Evolutionary conservation across 805 yeast genomes (phyloP).

Genomic region (Suhomyces emberorum): DNA sequence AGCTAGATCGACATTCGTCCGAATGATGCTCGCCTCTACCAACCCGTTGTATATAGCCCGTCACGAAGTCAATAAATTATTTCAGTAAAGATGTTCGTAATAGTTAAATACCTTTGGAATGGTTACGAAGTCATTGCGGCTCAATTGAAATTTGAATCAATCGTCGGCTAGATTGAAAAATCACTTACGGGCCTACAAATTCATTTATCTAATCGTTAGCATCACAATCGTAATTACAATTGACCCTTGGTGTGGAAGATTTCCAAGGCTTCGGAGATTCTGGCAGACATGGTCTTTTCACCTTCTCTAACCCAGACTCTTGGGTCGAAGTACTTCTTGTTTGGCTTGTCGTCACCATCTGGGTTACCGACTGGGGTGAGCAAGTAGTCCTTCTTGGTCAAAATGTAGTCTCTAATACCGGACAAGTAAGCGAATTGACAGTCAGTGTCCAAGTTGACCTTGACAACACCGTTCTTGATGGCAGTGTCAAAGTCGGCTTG

Average conservation of each 20-base stretch:
- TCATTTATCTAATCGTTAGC: neutral
- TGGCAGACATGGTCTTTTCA: slow-evolving; percentile 93
- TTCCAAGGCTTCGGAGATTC: slow-evolving; percentile 79
- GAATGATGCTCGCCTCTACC: too few species aligned
- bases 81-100: too few species aligned
- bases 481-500: slow-evolving; percentile 89
- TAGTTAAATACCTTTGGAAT: too few species aligned
- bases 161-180: too few species aligned
- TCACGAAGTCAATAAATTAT: too few species aligned
- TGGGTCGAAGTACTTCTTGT: slow-evolving; percentile 99
- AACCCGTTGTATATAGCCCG: too few species aligned
- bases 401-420: slow-evolving; percentile 97
- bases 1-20: too few species aligned
- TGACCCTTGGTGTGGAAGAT: slow-evolving; percentile 80
- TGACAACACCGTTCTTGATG: slow-evolving; percentile 91
- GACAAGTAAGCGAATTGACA: slow-evolving; percentile 96
- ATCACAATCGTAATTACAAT: slow-evolving; percentile 32
- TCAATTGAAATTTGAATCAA: too few species aligned
- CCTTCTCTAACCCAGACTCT: slow-evolving; percentile 99
- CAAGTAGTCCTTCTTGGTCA: slow-evolving; percentile 94
- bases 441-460: slow-evolving; percentile 99
- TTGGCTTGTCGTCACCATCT: slow-evolving; percentile 98
- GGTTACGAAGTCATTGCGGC: too few species aligned
- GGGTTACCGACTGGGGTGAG: slow-evolving; percentile 95
- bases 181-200: too few species aligned